These are phyloP conservation scores for Apiospora phragmitis DNA, from an alignment of 2,329 filamentous ascomycete species.

Conservation along the genomic window DNA sequence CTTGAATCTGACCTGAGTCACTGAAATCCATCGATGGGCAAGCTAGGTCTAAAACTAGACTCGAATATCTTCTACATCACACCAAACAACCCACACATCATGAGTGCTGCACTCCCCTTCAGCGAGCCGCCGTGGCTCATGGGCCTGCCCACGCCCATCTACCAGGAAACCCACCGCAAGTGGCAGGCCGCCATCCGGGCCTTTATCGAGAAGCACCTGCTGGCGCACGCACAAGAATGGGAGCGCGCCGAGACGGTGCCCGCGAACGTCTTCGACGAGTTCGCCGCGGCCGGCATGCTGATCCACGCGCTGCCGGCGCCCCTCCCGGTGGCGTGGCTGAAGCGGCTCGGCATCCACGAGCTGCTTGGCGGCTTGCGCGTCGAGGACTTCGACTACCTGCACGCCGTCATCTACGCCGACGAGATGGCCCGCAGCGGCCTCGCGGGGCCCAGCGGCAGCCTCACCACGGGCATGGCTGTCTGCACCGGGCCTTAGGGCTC, in stretches of 20 bases:
- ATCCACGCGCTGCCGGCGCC: constrained; percentile 70
- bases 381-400: constrained; percentile 73
- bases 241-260: constrained; percentile 66
- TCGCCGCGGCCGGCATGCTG: constrained; percentile 67
- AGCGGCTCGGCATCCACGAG: constrained; percentile 63
- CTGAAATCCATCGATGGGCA: neutral
- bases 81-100: neutral
- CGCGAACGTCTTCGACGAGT: constrained; percentile 62
- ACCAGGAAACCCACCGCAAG: constrained; percentile 62
- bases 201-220: constrained; percentile 65
- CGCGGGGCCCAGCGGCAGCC: constrained; percentile 60
- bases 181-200: constrained; percentile 69
- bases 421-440: constrained; percentile 70
- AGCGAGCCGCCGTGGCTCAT: constrained; percentile 71
- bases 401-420: constrained; percentile 69
- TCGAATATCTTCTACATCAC: neutral
- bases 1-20: neutral
- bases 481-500: constrained; percentile 63
- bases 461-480: constrained; percentile 75
- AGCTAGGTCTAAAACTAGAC: neutral
- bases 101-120: constrained; percentile 55
- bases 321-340: constrained; percentile 67
- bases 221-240: constrained; percentile 67
- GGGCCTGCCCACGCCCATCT: constrained; percentile 72
- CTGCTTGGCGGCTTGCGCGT: constrained; percentile 66